Evolutionary conservation across 495 filamentous ascomycete species (phyloP).

Genomic region (Hyaloscypha bicolor): DNA sequence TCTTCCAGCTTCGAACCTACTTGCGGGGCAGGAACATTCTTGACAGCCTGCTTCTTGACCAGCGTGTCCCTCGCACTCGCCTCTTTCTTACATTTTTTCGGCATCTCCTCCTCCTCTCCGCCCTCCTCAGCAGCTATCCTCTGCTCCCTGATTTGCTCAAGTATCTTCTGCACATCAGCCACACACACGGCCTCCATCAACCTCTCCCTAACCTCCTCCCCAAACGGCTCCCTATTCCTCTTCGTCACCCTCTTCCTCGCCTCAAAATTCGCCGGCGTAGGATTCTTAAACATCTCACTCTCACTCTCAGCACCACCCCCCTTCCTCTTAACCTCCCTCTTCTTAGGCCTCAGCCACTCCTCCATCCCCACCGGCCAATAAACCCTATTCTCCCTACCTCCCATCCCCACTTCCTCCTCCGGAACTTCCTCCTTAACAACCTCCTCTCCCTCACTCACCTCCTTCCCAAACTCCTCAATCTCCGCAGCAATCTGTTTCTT

Average conservation of each 20-base stretch:
- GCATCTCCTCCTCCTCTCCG: conserved; percentile 14
- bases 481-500: conserved; percentile 28
- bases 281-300: conserved; percentile 31
- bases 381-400: conserved; percentile 80
- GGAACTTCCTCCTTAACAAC: conserved; percentile 51
- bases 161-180: conserved; percentile 30
- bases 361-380: conserved; percentile 93
- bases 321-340: conserved; percentile 69
- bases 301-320: conserved; percentile 22
- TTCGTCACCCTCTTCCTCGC: conserved; percentile 19
- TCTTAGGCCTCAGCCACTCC: conserved; percentile 83
- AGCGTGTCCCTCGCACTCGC: conserved; percentile 28
- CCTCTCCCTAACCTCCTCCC: conserved; percentile 32
- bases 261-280: conserved; percentile 34
- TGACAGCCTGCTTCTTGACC: conserved; percentile 31
- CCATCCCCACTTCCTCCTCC: conserved; percentile 82
- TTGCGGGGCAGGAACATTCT: conserved; percentile 4
- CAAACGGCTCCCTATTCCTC: conserved; percentile 16
- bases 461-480: conserved; percentile 38
- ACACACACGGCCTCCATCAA: conserved; percentile 33
- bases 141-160: conserved; percentile 30
- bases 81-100: conserved; percentile 28
- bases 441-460: conserved; percentile 40
- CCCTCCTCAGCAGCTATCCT: conserved; percentile 17
- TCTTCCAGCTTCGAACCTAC: conserved; percentile 33